A percentile compares a stretch with the other conserved stretches of the same genome.
phyloP scores from a whole-genome alignment of 2,329 filamentous ascomycete genomes.

The Tolypocladium inflatum region DNA sequence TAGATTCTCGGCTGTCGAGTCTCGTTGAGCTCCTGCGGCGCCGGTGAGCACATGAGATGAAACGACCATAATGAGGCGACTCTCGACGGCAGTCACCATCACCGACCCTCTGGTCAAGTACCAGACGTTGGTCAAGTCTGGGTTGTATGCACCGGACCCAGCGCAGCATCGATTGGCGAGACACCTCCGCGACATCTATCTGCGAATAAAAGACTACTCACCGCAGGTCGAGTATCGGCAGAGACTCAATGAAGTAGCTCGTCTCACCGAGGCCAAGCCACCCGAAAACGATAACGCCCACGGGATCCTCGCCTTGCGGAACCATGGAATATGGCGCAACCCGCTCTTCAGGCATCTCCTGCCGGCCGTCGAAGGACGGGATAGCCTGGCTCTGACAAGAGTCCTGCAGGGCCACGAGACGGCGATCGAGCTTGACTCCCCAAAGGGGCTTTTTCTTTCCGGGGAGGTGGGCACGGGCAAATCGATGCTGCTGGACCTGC shows the following conservation, averaged over 20 bases:
- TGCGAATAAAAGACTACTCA: constrained; percentile 67
- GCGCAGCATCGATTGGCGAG: constrained; percentile 65
- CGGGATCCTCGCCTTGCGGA: constrained; percentile 35
- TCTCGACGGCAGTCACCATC: constrained; percentile 45
- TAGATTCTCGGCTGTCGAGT: background rate
- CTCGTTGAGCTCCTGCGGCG: background rate
- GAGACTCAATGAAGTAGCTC: constrained; percentile 51
- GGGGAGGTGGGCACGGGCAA: constrained; percentile 79
- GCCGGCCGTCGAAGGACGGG: constrained; percentile 41
- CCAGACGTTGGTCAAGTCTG: constrained; percentile 58
- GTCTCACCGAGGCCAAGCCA: constrained; percentile 25
- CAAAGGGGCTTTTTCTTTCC: constrained; percentile 65
- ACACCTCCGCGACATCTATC: constrained; percentile 69
- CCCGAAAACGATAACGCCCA: constrained; percentile 20
- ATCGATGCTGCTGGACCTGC: constrained; percentile 73
- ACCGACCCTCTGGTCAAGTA: constrained; percentile 72
- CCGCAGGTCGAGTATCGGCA: constrained; percentile 60
- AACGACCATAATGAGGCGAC: constrained; percentile 17
- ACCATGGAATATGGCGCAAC: constrained; percentile 48
- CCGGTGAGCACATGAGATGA: background rate
- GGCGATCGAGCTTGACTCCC: constrained; percentile 62
- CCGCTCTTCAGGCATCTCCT: constrained; percentile 52
- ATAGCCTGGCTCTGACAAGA: constrained; percentile 55
- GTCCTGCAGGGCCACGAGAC: constrained; percentile 63
- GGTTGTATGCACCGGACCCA: constrained; percentile 57